Percentiles rank a stretch among this genome's conserved stretches.
Evolutionary conservation across 345 rosid species (phyloP).

Genomic region (Salix suchowensis): DNA sequence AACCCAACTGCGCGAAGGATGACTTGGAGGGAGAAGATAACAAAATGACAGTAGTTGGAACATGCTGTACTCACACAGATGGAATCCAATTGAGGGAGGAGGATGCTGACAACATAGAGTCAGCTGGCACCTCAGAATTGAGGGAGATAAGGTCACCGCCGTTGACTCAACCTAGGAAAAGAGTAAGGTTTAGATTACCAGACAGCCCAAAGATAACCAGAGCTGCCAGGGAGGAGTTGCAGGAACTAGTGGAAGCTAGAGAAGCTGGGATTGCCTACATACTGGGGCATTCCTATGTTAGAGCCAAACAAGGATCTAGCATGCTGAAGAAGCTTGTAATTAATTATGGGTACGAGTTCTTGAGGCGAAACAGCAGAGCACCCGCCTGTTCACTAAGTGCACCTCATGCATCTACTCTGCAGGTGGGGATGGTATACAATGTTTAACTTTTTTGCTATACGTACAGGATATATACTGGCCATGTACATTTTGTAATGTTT

Average conservation of each 20-base stretch:
- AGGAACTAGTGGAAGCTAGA: slow-evolving; percentile 74
- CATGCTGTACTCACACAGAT: slow-evolving; percentile 54
- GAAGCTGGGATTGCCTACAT: slow-evolving; percentile 89
- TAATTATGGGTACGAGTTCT: slow-evolving; percentile 71
- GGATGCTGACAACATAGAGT: slow-evolving; percentile 17
- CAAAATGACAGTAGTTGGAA: slow-evolving; percentile 78
- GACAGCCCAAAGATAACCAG: slow-evolving; percentile 60
- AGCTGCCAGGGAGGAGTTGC: slow-evolving; percentile 57
- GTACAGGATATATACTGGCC: slow-evolving; percentile 3
- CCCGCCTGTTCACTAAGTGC: slow-evolving; percentile 45
- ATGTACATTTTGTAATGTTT: slow-evolving; percentile 22
- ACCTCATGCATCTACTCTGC: slow-evolving; percentile 80
- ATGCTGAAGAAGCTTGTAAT: slow-evolving; percentile 59
- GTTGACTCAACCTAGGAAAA: slow-evolving; percentile 41
- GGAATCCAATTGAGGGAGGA: slow-evolving; percentile 57
- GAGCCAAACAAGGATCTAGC: slow-evolving; percentile 77
- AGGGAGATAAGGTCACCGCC: slow-evolving; percentile 60
- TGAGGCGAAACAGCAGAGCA: slow-evolving; percentile 73
- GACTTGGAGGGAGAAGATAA: slow-evolving; percentile 41
- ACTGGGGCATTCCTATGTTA: slow-evolving; percentile 74
- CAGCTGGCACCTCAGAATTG: slow-evolving; percentile 55
- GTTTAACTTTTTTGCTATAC: slow-evolving; percentile 34
- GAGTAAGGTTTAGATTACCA: slow-evolving; percentile 73
- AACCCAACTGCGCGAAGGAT: slow-evolving; percentile 11
- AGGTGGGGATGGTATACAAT: slow-evolving; percentile 86